Evolutionary conservation across 2,329 filamentous ascomycete genomes (phyloP), one percentile per base, ranked within the genome.

Genomic region (Sporothrix brunneoviolacea): DNA sequence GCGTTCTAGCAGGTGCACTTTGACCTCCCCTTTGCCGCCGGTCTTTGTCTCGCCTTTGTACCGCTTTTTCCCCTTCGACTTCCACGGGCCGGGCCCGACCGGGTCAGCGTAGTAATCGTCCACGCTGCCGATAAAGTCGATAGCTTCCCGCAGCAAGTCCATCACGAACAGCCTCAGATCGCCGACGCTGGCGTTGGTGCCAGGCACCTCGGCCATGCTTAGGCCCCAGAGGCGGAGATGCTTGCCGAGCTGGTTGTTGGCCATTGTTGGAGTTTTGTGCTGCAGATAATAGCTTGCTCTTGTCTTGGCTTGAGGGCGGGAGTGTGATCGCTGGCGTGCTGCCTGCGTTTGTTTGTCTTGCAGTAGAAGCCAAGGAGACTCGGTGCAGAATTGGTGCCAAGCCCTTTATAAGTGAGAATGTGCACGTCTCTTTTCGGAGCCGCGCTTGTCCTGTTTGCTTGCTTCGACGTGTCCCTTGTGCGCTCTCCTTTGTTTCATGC

Each of bases 151-250:
- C 28, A 86, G 68, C 21, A 82, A 67, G 6, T 70, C 63, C 9
- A 65, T 62, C 52, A 84, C 62, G 55, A 86, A 76, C 6, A 70
- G 66, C 19, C 65, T 62, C 15, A 84, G 66, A 32, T 73, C 69
- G 24, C 72, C 67, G 4, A 63, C 51, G 2, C 65, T 59, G 4
- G 70, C 68, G 13, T 62, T 59, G 32, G 67, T 52, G 24, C 66
- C 48, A 2, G 77, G 79, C 1, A 82, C 69, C 53, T 76, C 70
- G 24, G 65, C 63, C 15, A 68, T 63, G 16, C 67, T 64, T 21
- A 82, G 62, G 46, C 79, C 78, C 68, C 73, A 72, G 48, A 80
- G 71, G 32, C 76, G 76, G 50, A 82, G 67, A 32, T 75, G 66
- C 50, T 74, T 76, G 1, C 76, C 74, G 15, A 71, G 58, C 21